phyloP scores from a whole-genome alignment of 257 asterid genomes.

The Capsicum baccatum region DNA sequence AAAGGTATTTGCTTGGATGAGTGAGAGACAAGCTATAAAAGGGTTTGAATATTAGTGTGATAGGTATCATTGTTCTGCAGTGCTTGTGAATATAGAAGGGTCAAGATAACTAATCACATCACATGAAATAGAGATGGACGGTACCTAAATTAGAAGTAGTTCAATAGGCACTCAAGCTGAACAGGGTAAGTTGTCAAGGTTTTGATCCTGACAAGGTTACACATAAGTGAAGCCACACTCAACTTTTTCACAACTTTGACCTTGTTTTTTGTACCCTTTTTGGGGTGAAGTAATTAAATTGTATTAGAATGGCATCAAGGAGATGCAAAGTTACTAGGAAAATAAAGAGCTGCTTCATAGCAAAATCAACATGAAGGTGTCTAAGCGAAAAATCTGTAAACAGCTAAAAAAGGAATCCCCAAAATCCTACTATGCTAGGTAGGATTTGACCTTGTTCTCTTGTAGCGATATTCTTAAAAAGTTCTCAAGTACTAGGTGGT shows the following conservation, averaged over 20 bases:
- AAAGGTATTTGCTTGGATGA: not conserved
- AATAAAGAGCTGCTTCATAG: too few relatives aligned
- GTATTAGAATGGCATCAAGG: too few relatives aligned
- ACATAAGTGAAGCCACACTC: constrained; percentile 4
- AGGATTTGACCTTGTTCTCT: not conserved
- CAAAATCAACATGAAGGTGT: too few relatives aligned
- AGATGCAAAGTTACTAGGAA: too few relatives aligned
- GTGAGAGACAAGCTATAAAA: not conserved
- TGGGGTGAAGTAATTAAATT: too few relatives aligned
- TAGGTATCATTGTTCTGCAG: constrained; percentile 1
- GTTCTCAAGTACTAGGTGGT: not conserved
- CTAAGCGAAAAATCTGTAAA: too few relatives aligned
- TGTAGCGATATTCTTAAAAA: not conserved
- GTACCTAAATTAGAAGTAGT: not conserved
- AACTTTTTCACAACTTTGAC: not conserved
- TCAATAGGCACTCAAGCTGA: not conserved
- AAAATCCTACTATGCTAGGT: too few relatives aligned
- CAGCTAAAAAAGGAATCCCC: too few relatives aligned
- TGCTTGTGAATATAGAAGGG: not conserved
- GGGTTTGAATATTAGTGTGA: constrained; percentile 1
- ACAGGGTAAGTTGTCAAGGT: not conserved
- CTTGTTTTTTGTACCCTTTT: too few relatives aligned
- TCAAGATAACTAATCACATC: not conserved
- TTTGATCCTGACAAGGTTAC: not conserved
- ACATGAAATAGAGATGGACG: not conserved